These are phyloP conservation scores for Stephanodiscus minutulus DNA, from an alignment of 108 stramenopile genomes.

Conservation along the genomic window DNA sequence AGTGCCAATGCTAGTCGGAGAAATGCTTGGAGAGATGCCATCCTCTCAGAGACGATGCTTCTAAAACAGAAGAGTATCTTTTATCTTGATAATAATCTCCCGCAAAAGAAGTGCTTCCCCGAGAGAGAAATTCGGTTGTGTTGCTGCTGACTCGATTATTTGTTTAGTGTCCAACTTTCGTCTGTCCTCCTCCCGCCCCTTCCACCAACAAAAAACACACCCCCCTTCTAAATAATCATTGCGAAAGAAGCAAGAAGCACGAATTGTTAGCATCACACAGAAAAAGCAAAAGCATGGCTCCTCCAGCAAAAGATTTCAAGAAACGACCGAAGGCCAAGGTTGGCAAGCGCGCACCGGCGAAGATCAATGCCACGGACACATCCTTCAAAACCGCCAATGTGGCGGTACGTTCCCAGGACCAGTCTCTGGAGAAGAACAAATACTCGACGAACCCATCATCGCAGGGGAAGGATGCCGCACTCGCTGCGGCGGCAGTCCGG, in stretches of 20 bases:
- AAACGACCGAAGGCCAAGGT: constrained; percentile 87
- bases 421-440: constrained; percentile 42
- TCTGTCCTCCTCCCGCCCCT: not conserved
- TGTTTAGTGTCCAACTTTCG: too few relatives aligned
- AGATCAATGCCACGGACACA: constrained; percentile 78
- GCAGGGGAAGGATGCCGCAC: constrained; percentile 13
- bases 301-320: constrained; percentile 54
- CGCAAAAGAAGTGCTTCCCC: too few relatives aligned
- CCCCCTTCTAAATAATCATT: too few relatives aligned
- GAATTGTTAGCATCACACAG: not conserved
- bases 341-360: constrained; percentile 72
- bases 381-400: constrained; percentile 73
- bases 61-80: too few relatives aligned
- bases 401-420: constrained; percentile 50
- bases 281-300: constrained; percentile 12
- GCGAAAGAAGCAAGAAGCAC: too few relatives aligned
- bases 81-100: too few relatives aligned
- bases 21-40: not conserved
- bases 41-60: not conserved
- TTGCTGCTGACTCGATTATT: too few relatives aligned
- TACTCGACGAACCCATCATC: constrained; percentile 1
- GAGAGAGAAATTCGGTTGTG: too few relatives aligned
- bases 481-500: constrained; percentile 23
- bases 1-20: constrained; percentile 7
- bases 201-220: constrained; percentile 1